These are phyloP conservation scores for Yamadazyma jaroonii DNA, from an alignment of 1,139 yeast species.

Conservation along the genomic window DNA sequence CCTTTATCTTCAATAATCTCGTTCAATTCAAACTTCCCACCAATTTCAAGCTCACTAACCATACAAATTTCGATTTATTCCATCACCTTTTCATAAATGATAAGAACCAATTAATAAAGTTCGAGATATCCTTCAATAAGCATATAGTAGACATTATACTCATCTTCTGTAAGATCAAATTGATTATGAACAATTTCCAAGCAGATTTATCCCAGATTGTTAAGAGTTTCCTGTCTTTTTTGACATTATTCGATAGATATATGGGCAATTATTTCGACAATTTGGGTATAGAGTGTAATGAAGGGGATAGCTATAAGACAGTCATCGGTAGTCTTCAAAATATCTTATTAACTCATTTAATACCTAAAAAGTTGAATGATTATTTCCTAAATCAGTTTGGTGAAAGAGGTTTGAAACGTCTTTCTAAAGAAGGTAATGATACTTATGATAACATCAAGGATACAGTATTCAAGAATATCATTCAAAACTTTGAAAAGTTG, in stretches of 20 bases:
- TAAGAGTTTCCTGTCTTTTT: conserved; percentile 40
- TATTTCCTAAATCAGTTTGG: conserved; percentile 55
- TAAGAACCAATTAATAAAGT: conserved; percentile 7
- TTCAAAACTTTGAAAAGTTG: conserved; percentile 58
- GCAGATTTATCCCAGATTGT: conserved; percentile 36
- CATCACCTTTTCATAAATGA: conserved; percentile 28
- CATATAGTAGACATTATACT: conserved; percentile 21
- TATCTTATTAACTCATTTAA: conserved; percentile 55
- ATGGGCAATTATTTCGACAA: conserved; percentile 30
- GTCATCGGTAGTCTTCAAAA: conserved; percentile 36
- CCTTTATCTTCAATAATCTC: conserved; percentile 27
- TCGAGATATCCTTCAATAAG: conserved; percentile 11
- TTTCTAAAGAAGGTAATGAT: conserved; percentile 50
- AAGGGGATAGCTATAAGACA: neutral
- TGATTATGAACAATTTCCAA: conserved; percentile 29
- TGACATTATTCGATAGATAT: conserved; percentile 37
- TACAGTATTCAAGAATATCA: conserved; percentile 45
- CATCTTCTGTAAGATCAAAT: conserved; percentile 29
- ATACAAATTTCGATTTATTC: conserved; percentile 22
- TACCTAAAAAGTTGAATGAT: conserved; percentile 40
- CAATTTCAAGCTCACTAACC: conserved; percentile 14
- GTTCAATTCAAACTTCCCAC: conserved; percentile 18
- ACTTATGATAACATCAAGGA: conserved; percentile 50
- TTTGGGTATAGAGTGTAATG: conserved; percentile 8
- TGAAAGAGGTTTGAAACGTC: conserved; percentile 63